Evolutionary conservation across 2,329 filamentous ascomycete species (phyloP).

Genomic region (Lecanicillium sp.): DNA sequence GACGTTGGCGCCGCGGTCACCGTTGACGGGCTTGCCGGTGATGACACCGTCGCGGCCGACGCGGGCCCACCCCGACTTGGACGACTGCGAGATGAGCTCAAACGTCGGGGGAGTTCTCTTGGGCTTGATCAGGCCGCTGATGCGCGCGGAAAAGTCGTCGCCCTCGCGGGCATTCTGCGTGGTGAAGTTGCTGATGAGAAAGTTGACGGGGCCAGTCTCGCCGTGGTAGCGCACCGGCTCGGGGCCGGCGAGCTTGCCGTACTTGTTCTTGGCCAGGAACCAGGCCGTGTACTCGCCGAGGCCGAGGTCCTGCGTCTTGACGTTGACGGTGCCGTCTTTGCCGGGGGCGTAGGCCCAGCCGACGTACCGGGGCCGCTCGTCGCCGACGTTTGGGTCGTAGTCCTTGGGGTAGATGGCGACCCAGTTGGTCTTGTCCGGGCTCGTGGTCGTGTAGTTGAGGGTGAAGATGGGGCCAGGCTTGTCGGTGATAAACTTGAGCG

Average conservation of each 20-base stretch:
- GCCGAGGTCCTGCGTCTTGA: constrained; percentile 1
- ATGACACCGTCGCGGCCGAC: constrained; percentile 28
- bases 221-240: background rate
- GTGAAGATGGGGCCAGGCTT: constrained; percentile 14
- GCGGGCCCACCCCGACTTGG: constrained; percentile 26
- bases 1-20: constrained; percentile 16
- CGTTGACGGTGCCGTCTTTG: constrained; percentile 14
- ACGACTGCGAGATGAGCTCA: constrained; percentile 23
- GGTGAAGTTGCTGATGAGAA: constrained; percentile 25
- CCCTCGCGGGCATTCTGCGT: constrained; percentile 32
- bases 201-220: constrained; percentile 19
- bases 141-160: constrained; percentile 26
- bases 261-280: constrained; percentile 3
- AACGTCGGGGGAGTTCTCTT: constrained; percentile 19
- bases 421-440: constrained; percentile 21
- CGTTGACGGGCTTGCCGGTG: constrained; percentile 27
- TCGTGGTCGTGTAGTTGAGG: constrained; percentile 18
- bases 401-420: constrained; percentile 20
- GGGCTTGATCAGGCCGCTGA: constrained; percentile 29
- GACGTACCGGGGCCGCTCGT: constrained; percentile 14
- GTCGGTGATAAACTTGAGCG: background rate
- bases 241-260: constrained; percentile 1
- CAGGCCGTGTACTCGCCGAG: constrained; percentile 9
- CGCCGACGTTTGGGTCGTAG: constrained; percentile 17
- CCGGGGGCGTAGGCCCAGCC: constrained; percentile 21